These are phyloP conservation scores for Ceratocystis colombiana DNA, from an alignment of 2,329 filamentous ascomycete species.

Conservation along the genomic window DNA sequence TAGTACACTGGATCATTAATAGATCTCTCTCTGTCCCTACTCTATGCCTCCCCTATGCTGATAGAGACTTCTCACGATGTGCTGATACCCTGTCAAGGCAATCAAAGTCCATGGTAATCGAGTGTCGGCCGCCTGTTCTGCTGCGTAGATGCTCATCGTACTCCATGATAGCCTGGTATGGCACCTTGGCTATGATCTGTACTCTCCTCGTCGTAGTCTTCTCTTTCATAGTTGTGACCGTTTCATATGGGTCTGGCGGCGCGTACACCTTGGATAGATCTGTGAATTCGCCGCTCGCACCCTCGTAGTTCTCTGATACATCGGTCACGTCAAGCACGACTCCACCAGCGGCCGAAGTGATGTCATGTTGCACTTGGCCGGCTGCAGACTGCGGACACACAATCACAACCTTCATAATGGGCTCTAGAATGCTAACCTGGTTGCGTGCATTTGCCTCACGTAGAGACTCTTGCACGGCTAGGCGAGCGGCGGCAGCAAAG, in stretches of 20 bases:
- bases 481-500: constrained; percentile 52
- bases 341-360: constrained; percentile 60
- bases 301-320: constrained; percentile 31
- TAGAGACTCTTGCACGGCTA: constrained; percentile 60
- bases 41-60: constrained; percentile 19
- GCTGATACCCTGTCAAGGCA: constrained; percentile 48
- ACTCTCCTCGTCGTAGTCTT: constrained; percentile 42
- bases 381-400: constrained; percentile 72
- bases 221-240: constrained; percentile 47
- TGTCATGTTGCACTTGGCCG: constrained; percentile 72
- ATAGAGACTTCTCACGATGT: constrained; percentile 43
- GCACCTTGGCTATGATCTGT: constrained; percentile 74
- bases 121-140: constrained; percentile 70
- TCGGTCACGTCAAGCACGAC: constrained; percentile 63
- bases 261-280: constrained; percentile 71
- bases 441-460: constrained; percentile 45
- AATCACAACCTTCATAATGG: constrained; percentile 84
- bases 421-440: constrained; percentile 67
- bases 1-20: neutral
- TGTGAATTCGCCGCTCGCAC: constrained; percentile 39
- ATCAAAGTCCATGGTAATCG: constrained; percentile 49
- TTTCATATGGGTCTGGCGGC: constrained; percentile 71
- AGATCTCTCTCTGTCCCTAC: neutral
- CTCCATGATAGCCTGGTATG: constrained; percentile 91
- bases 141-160: constrained; percentile 83